Evolutionary conservation across 768 basidiomycete genomes (phyloP).

Genomic region (Trametes cinnabarina): DNA sequence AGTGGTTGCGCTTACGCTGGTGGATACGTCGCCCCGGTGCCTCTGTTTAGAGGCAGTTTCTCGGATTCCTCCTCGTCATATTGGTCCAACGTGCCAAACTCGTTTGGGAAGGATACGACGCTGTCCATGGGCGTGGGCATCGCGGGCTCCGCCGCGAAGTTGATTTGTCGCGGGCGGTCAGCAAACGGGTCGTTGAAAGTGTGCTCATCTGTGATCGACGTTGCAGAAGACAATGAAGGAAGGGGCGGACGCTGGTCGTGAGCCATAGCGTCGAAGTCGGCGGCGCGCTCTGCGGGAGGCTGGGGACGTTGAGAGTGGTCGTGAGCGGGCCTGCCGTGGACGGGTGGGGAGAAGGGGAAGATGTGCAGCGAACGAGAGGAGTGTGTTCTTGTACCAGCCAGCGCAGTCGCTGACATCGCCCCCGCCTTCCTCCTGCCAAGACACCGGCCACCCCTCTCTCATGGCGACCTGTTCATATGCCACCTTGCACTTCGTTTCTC

Average conservation of each 20-base stretch:
- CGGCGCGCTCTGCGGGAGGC: not conserved
- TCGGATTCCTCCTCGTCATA: slow-evolving; percentile 72
- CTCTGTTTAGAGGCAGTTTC: slow-evolving; percentile 68
- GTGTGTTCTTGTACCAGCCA: slow-evolving; percentile 12
- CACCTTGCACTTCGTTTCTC: no score
- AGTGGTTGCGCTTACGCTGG: slow-evolving; percentile 53
- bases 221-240: slow-evolving; percentile 33
- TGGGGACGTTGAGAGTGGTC: not conserved
- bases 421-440: not conserved
- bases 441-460: slow-evolving; percentile 13
- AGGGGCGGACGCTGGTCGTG: slow-evolving; percentile 29
- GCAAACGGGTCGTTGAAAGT: slow-evolving; percentile 66
- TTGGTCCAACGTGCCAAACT: slow-evolving; percentile 41
- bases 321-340: slow-evolving; percentile 12
- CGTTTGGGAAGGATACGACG: slow-evolving; percentile 51
- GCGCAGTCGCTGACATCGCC: slow-evolving; percentile 8
- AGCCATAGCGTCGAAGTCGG: slow-evolving; percentile 20
- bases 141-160: slow-evolving; percentile 61
- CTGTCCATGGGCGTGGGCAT: slow-evolving; percentile 56
- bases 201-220: slow-evolving; percentile 36
- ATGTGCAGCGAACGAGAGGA: slow-evolving; percentile 8
- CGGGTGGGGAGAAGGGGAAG: slow-evolving; percentile 15
- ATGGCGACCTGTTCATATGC: not conserved
- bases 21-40: slow-evolving; percentile 66
- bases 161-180: slow-evolving; percentile 58